Evolutionary conservation across 352 stramenopile genomes (phyloP).

Genomic region (Phytophthora sansomeana): DNA sequence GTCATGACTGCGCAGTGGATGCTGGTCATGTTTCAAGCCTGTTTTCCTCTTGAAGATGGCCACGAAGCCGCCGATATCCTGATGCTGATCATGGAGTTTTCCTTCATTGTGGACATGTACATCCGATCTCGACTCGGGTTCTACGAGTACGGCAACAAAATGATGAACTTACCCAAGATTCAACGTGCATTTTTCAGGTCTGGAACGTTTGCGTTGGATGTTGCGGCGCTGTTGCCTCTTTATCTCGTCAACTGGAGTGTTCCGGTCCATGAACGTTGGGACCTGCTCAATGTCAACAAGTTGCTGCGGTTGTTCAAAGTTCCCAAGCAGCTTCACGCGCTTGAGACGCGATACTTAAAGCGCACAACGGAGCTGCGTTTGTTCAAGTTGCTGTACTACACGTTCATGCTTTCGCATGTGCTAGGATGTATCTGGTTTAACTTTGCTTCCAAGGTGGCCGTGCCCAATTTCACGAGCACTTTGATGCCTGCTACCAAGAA

Average conservation of each 20-base stretch:
- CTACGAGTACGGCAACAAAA: conserved; percentile 76
- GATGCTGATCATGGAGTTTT: conserved; percentile 43
- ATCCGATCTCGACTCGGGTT: conserved; percentile 58
- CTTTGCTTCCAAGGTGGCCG: conserved; percentile 44
- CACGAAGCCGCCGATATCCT: conserved; percentile 25
- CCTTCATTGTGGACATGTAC: conserved; percentile 63
- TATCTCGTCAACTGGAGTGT: conserved; percentile 59
- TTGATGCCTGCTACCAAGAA: neutral
- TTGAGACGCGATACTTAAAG: conserved; percentile 72
- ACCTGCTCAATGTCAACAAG: conserved; percentile 76
- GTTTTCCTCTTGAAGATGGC: conserved; percentile 30
- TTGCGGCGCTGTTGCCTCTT: conserved; percentile 53
- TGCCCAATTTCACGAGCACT: conserved; percentile 29
- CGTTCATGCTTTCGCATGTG: conserved; percentile 66
- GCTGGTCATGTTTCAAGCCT: conserved; percentile 56
- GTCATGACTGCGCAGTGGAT: conserved; percentile 62
- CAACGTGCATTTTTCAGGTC: conserved; percentile 51
- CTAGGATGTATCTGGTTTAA: conserved; percentile 79
- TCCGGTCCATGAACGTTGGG: conserved; percentile 26
- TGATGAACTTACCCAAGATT: conserved; percentile 52
- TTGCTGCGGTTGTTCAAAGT: conserved; percentile 61
- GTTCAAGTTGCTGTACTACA: conserved; percentile 81
- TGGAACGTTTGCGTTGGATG: conserved; percentile 48
- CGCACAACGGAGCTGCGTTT: conserved; percentile 63
- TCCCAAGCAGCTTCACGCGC: conserved; percentile 49